A percentile compares a stretch with the other conserved stretches of the same genome.
phyloP scores from a whole-genome alignment of 345 rosid genomes.

The Sisymbrium altissimum region DNA sequence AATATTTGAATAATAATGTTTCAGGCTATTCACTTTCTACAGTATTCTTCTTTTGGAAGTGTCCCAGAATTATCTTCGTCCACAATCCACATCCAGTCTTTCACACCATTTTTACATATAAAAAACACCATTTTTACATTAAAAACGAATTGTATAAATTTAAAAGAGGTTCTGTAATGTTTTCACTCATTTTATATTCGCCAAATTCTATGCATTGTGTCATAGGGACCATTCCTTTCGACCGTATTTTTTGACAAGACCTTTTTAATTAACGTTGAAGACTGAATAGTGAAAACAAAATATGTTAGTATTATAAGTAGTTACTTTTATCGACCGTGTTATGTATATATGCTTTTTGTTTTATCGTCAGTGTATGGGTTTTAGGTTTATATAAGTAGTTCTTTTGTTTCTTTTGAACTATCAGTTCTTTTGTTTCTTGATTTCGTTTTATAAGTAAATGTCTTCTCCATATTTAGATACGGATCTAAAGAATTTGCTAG shows the following conservation, averaged over 20 bases:
- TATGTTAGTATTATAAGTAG: neutral
- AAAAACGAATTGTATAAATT: neutral
- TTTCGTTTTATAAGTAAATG: neutral
- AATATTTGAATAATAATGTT: slow-evolving; percentile 20
- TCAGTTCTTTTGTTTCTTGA: neutral
- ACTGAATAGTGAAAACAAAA: neutral
- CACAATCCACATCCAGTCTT: slow-evolving; percentile 18
- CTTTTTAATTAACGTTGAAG: neutral
- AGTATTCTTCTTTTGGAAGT: slow-evolving; percentile 30
- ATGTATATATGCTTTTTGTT: neutral
- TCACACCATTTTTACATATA: slow-evolving; percentile 7
- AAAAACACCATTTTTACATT: too few species aligned
- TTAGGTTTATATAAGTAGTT: neutral
- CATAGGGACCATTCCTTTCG: neutral
- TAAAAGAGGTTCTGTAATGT: neutral
- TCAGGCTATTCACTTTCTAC: slow-evolving; percentile 30
- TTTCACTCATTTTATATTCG: neutral
- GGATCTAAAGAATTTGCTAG: neutral
- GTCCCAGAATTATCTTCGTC: slow-evolving; percentile 30
- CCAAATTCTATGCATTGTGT: slow-evolving; percentile 3
- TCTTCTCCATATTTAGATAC: neutral
- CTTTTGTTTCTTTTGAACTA: neutral
- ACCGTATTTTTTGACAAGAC: slow-evolving; percentile 5
- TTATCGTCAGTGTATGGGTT: neutral
- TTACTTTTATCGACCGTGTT: neutral